Conservation (phyloP, 164 flowering plant genomes). For the Buxus sempervirens region DNA sequence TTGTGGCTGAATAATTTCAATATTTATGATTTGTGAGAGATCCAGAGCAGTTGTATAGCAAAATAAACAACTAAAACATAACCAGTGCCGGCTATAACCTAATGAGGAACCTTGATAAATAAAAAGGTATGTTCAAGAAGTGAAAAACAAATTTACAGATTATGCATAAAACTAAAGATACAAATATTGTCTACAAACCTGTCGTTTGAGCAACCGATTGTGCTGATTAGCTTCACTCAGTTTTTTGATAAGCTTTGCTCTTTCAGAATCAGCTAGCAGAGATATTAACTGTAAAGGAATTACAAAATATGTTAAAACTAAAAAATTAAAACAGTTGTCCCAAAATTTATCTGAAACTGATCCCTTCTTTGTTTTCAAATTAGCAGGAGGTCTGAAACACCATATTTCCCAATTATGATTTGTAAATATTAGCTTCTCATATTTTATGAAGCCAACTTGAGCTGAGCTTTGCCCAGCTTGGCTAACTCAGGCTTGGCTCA, state of each 20-base stretch:
- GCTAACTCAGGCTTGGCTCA: no score
- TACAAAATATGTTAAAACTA: not conserved
- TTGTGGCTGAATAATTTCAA: no score
- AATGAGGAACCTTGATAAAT: not conserved
- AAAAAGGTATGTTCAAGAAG: not conserved
- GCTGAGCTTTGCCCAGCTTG: no score
- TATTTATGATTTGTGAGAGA: no score
- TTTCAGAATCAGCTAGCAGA: slow-evolving; percentile 65
- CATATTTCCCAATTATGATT: no score
- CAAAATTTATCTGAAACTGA: not conserved
- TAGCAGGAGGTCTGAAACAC: not conserved
- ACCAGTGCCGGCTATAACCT: no score
- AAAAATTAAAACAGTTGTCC: not conserved
- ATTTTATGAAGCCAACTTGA: no score
- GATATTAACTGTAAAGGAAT: slow-evolving; percentile 51
- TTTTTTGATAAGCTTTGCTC: slow-evolving; percentile 63
- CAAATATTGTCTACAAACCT: slow-evolving; percentile 40
- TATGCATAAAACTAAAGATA: not conserved
- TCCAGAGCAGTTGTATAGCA: no score
- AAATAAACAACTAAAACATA: no score
- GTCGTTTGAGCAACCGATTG: slow-evolving; percentile 78
- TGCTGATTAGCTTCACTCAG: slow-evolving; percentile 96
- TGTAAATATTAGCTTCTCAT: no score
- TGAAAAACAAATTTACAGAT: not conserved
- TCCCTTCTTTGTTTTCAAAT: not conserved